Evolutionary conservation across 495 filamentous ascomycete species (phyloP), one percentile per base, ranked within the genome.

Genomic region (Penicillium pancosmium): DNA sequence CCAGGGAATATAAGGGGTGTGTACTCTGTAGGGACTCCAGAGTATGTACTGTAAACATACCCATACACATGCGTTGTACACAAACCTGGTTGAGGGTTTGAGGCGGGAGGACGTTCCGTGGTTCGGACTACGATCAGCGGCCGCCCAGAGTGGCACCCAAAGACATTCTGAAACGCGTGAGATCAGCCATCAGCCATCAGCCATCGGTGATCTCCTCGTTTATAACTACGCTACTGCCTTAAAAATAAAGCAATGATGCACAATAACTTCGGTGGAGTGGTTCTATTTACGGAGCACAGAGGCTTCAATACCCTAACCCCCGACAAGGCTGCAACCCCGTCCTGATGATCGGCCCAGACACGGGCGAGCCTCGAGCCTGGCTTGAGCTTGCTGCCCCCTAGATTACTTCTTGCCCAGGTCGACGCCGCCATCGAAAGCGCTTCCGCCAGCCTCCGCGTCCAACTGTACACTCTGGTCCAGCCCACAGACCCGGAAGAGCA

Each of bases 401-500:
- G 12, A 49, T 62, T 56, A 64, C 12, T 49, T 54, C 57, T 65
- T 41, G 21, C 57, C 27, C 56, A 74, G 50, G 34, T 76, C 73
- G 25, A 79, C 74, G 18, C 76, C 74, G 9, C 74, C 69, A 23
- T 75, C 66, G 47, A 79, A 85, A 21, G 75, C 73, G 27, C 62
- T 75, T 33, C 84, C 84, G 21, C 86, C 84, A 34, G 85, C 84
- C 53, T 73, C 71, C 48, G 74, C 74, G 70, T 87, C 86, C 40
- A 88, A 70, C 56, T 78, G 71, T 64, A 86, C 75, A 48, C 76
- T 80, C 59, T 86, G 79, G 63, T 82, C 72, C 59, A 88, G 68
- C 33, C 84, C 86, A 68, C 84, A 87, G 9, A 85, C 78, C 43
- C 81, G 71, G 60, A 87, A 87, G 62, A 86, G 47, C 68, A 72